Evolutionary conservation across 2,329 filamentous ascomycete species (phyloP), one percentile per base, ranked within the genome.

Genomic region (Diplodia seriata): DNA sequence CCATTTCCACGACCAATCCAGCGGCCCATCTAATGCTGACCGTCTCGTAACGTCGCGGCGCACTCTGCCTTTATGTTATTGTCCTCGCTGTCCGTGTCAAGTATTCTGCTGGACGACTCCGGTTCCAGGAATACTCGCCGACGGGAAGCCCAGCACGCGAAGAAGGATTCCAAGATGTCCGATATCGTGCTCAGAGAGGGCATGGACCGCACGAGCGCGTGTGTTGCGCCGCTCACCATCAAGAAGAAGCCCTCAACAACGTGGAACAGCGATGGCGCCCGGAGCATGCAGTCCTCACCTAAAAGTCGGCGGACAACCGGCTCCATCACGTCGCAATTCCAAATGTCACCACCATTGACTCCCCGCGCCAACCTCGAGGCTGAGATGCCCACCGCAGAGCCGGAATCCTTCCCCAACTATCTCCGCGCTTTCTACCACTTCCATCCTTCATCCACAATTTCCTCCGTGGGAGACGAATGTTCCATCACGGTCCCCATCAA

Each of bases 361-460:
- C 92, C 91, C 20, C 89, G 89, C 78, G 85, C 85, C 74, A 89
- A 87, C 29, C 85, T 86, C 75, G 83, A 86, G 76, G 79, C 72
- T 73, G 81, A 73, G 74, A 80, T 70, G 77, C 47, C 59, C 43
- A 15, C 43, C 5, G 78, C 73, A 74, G 80, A 71, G 62, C 80
- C 84, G 7, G 84, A 87, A 71, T 87, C 90, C 2, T 97, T 97
- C 76, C 91, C 96, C 85, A 97, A 95, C 83, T 99, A 97, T 76
- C 85, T 99, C 55, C 91, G 95, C 71, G 95, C 95, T 61, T 94
- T 97, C 76, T 97, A 97, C 78, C 91, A 93, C 31, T 99, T 97
- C 78, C 89, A 94, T 68, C 93, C 94, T 1, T 89, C 86, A 69
- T 89, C 90, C 73, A 86, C 91, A 51, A 87, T 92, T 69, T 88